A percentile compares a stretch with the other conserved stretches of the same genome.
Conservation (phyloP, 768 basidiomycete species). For the Amanita subjunquillea region DNA sequence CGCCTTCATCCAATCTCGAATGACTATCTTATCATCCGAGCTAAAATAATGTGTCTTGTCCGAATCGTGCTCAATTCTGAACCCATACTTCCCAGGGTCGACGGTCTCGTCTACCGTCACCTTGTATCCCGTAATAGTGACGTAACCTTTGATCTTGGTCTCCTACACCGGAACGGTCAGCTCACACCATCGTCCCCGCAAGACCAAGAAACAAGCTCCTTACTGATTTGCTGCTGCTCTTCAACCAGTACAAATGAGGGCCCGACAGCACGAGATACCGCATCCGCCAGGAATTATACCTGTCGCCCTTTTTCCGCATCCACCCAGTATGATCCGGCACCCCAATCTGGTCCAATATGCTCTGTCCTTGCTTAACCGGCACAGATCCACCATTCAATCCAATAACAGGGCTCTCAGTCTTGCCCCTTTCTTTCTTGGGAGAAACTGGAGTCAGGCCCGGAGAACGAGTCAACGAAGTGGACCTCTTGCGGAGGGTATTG, state of each 20-base stretch:
- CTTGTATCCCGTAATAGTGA: slow-evolving; percentile 86
- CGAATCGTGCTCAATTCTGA: slow-evolving; percentile 83
- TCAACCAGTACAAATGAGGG: slow-evolving; percentile 79
- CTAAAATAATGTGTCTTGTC: slow-evolving; percentile 89
- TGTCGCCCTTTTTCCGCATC: slow-evolving; percentile 93
- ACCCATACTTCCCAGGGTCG: slow-evolving; percentile 89
- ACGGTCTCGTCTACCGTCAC: slow-evolving; percentile 89
- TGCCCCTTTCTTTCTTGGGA: background rate
- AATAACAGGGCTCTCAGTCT: slow-evolving; percentile 2
- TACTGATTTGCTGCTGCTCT: slow-evolving; percentile 56
- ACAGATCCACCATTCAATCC: slow-evolving; percentile 4
- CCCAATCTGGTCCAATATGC: slow-evolving; percentile 85
- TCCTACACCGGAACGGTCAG: slow-evolving; percentile 38
- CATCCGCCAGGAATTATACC: slow-evolving; percentile 87
- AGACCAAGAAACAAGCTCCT: slow-evolving; percentile 13
- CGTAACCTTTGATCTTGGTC: slow-evolving; percentile 92
- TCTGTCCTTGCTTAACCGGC: slow-evolving; percentile 46
- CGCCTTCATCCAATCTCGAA: slow-evolving; percentile 99
- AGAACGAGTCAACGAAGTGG: slow-evolving; percentile 18
- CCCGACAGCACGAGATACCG: slow-evolving; percentile 93
- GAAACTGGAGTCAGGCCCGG: slow-evolving; percentile 10
- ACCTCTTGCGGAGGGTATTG: slow-evolving; percentile 47
- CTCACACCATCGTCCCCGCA: too few species aligned
- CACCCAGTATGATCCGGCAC: slow-evolving; percentile 84
- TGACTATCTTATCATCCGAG: slow-evolving; percentile 71